Evolutionary conservation across 305 asterid genomes (phyloP).

Genomic region (Ilex paraguariensis): DNA sequence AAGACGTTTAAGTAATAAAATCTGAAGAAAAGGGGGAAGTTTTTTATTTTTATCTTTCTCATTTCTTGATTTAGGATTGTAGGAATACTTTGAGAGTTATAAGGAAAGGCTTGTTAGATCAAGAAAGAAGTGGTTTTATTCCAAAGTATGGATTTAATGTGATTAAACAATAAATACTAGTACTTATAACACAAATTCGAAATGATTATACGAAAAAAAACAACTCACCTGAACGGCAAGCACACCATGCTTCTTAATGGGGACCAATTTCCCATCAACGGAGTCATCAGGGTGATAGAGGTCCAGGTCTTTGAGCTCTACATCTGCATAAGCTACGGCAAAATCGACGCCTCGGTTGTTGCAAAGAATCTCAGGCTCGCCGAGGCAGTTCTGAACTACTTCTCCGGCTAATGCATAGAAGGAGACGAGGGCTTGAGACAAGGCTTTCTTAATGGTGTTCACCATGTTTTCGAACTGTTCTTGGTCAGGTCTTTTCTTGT

Average conservation of each 20-base stretch:
- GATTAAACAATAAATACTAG: too few species aligned
- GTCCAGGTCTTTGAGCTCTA: slow-evolving; percentile 33
- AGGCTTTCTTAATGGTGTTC: slow-evolving; percentile 26
- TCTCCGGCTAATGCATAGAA: slow-evolving; percentile 41
- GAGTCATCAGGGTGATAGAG: slow-evolving; percentile 40
- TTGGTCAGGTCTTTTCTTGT: background rate
- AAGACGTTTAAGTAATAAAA: too few species aligned
- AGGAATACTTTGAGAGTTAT: too few species aligned
- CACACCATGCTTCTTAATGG: slow-evolving; percentile 32
- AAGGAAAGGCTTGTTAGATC: too few species aligned
- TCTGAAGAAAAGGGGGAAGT: too few species aligned
- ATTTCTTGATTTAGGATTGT: too few species aligned
- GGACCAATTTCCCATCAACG: slow-evolving; percentile 45
- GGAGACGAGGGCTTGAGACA: slow-evolving; percentile 37
- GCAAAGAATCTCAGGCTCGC: slow-evolving; percentile 54
- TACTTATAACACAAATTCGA: too few species aligned
- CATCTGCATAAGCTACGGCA: slow-evolving; percentile 35
- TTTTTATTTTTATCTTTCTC: too few species aligned
- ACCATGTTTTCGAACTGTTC: slow-evolving; percentile 12
- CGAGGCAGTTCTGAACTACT: slow-evolving; percentile 31
- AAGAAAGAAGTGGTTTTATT: too few species aligned
- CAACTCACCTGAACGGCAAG: slow-evolving; percentile 42
- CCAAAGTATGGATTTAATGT: too few species aligned
- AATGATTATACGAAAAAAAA: too few species aligned
- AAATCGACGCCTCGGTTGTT: slow-evolving; percentile 51